phyloP scores from a whole-genome alignment of 2,329 filamentous ascomycete genomes.

The Botrytis pseudocinerea region DNA sequence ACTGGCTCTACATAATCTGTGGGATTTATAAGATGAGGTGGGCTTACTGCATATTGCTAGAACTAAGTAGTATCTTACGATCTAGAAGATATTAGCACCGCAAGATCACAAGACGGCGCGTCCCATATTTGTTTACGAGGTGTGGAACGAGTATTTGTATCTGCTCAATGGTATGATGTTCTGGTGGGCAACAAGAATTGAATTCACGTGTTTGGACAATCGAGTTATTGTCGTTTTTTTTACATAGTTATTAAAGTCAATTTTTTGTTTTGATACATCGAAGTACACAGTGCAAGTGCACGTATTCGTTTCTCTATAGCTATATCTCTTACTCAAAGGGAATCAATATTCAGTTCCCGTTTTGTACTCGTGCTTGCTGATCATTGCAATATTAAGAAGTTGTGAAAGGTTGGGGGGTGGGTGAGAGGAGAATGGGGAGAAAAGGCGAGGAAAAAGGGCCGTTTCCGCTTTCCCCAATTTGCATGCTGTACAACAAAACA shows the following conservation, averaged over 20 bases:
- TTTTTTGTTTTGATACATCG: accelerated
- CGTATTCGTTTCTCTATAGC: no score
- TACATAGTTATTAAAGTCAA: not conserved
- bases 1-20: not conserved
- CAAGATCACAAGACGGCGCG: not conserved
- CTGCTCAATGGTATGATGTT: not conserved
- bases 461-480: slow-evolving; percentile 8
- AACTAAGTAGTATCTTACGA: not conserved
- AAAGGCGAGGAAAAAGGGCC: slow-evolving; percentile 2
- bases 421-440: not conserved
- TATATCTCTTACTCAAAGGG: not conserved
- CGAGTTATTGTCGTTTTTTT: not conserved
- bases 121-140: slow-evolving; percentile 1
- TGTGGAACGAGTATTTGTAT: not conserved
- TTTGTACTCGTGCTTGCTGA: not conserved
- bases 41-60: not conserved
- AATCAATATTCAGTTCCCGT: not conserved
- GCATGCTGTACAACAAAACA: not conserved
- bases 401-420: not conserved
- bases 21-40: not conserved
- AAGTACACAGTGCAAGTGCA: not conserved
- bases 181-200: not conserved
- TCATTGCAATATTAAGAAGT: not conserved
- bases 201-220: not conserved
- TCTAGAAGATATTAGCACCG: not conserved